Evolutionary conservation across 2,329 filamentous ascomycete genomes (phyloP), one percentile per base, ranked within the genome.

Genomic region (Aspergillus sp.): DNA sequence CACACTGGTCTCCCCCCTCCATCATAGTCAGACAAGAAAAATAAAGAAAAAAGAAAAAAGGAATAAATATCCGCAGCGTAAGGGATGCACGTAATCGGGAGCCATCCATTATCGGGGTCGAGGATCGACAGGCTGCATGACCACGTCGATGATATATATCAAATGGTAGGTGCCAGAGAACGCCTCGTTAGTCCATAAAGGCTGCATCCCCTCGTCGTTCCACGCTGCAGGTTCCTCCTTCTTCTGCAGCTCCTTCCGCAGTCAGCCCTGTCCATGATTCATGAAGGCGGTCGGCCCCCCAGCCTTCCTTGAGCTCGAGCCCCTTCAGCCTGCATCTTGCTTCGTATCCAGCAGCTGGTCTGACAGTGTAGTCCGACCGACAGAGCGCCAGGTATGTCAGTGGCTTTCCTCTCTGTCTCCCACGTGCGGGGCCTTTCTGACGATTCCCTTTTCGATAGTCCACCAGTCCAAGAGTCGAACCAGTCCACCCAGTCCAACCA

Each of bases 71-170:
- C 19, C 19, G 10, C 5, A 22, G 25, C 25, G 25, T 30, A 37
- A 36, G 39, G 32, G 44, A 39, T 26, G 43, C 39, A 46, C 37
- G 46, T 51, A 49, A 55, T 48, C 43, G 37, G 47, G 49, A 44
- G 42, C 36, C 37, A 57, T 58, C 50, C 53, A 56, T 55, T 46
- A 47, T 55, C 44, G 49, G 53, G 10, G 53, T 53, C 39, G 48
- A 52, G 50, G 60, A 63, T 63, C 58, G 57, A 60, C 58, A 48
- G 45, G 53, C 55, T 63, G 60, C 60, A 64, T 63, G 60, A 64
- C 60, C 55, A 51, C 48, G 19, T 17, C 52, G 49, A 49, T 52
- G 50, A 52, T 51, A 52, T 51, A 57, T 60, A 59, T 61, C 60
- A 62, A 63, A 63, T 63, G 56, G 58, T 57, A 63, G 49, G 41